Evolutionary conservation across 148 eudicot genomes (phyloP).

Genomic region (Heliamphora exappendiculata): DNA sequence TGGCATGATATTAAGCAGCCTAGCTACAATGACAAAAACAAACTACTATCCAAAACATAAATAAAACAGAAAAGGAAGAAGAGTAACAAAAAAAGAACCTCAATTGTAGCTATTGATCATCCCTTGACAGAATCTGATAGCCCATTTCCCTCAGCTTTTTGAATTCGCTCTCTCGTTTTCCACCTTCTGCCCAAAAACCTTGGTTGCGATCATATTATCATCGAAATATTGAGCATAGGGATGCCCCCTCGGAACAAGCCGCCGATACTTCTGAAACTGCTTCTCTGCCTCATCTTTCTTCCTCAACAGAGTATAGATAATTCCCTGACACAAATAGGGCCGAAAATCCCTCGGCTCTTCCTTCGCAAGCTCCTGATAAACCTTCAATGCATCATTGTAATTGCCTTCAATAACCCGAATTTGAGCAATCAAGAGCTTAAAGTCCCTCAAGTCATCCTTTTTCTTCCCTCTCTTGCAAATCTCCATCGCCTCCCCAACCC

Average conservation of each 20-base stretch:
- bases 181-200: conserved; percentile 55
- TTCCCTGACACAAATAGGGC: conserved; percentile 92
- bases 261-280: conserved; percentile 71
- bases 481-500: conserved; percentile 44
- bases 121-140: neutral
- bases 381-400: conserved; percentile 61
- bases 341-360: conserved; percentile 87
- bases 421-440: conserved; percentile 72
- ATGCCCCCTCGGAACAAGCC: conserved; percentile 75
- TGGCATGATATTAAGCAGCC: neutral
- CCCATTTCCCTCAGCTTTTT: conserved; percentile 13
- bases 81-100: neutral
- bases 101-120: neutral
- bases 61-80: neutral
- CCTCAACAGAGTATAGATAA: conserved; percentile 71
- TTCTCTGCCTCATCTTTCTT: conserved; percentile 68
- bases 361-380: conserved; percentile 70
- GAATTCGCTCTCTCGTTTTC: conserved; percentile 47
- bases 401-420: conserved; percentile 62
- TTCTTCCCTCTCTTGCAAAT: conserved; percentile 51
- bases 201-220: conserved; percentile 69
- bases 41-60: neutral
- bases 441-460: conserved; percentile 61
- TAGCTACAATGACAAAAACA: neutral
- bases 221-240: conserved; percentile 74